These are phyloP conservation scores for Pelagomonas calceolata DNA, from an alignment of 108 stramenopile species.

Conservation along the genomic window DNA sequence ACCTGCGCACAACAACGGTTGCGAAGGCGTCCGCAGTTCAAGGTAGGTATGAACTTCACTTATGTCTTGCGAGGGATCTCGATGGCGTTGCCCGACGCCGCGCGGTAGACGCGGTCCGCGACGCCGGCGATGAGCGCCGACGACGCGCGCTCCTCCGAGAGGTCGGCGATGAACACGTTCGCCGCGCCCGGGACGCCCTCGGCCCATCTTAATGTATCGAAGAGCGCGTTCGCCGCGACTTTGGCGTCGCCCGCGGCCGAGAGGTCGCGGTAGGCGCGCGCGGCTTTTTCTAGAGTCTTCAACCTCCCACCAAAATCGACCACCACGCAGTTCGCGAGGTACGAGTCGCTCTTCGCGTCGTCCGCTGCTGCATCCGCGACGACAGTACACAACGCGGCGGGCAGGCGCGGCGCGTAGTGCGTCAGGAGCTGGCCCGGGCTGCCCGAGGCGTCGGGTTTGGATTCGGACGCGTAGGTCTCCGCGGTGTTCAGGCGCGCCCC, in stretches of 20 bases:
- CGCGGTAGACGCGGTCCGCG: slow-evolving; percentile 18
- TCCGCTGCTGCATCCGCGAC: neutral
- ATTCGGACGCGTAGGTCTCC: neutral
- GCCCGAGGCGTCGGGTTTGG: slow-evolving; percentile 28
- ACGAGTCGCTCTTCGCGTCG: slow-evolving; percentile 22
- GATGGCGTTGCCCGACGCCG: slow-evolving; percentile 13
- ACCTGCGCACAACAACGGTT: too few relatives aligned
- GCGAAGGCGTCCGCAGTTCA: too few relatives aligned
- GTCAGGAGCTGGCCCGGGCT: slow-evolving; percentile 86
- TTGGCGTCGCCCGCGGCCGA: slow-evolving; percentile 44
- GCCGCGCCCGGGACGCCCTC: slow-evolving; percentile 52
- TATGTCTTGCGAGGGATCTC: too few relatives aligned
- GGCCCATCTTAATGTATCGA: slow-evolving; percentile 73
- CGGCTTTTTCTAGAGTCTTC: slow-evolving; percentile 30
- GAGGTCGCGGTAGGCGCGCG: slow-evolving; percentile 67
- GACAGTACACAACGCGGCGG: slow-evolving; percentile 47
- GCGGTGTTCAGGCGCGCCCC: slow-evolving; percentile 1
- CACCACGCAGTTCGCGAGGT: slow-evolving; percentile 46
- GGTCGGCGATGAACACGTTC: slow-evolving; percentile 42
- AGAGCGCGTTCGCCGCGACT: slow-evolving; percentile 56
- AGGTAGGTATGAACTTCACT: too few relatives aligned
- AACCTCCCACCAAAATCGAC: slow-evolving; percentile 70
- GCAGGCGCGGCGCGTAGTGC: slow-evolving; percentile 89
- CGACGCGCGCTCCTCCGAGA: slow-evolving; percentile 27
- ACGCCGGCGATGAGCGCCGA: slow-evolving; percentile 10